These are phyloP conservation scores for Psilocybe cubensis DNA, from an alignment of 768 basidiomycete genomes.

Conservation along the genomic window DNA sequence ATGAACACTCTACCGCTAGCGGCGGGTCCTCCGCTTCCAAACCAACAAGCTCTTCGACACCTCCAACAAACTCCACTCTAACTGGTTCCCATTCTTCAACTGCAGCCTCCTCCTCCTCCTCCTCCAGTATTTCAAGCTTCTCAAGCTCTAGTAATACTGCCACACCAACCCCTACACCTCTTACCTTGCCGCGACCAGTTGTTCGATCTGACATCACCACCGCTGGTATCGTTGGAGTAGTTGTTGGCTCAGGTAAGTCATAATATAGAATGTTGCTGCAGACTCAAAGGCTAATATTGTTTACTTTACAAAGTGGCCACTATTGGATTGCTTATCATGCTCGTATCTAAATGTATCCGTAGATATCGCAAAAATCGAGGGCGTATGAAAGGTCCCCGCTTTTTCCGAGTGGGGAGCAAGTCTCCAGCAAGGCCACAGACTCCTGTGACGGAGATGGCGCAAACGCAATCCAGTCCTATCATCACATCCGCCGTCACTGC, in stretches of 20 bases:
- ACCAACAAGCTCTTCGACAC: neutral
- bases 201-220: conserved; percentile 9
- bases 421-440: conserved; percentile 3
- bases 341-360: conserved; percentile 19
- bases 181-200: neutral
- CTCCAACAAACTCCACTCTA: neutral
- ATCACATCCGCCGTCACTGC: conserved; percentile 16
- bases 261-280: neutral
- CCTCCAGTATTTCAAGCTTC: neutral
- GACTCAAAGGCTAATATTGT: neutral
- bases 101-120: neutral
- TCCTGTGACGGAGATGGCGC: conserved; percentile 20
- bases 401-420: conserved; percentile 9
- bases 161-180: neutral
- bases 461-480: conserved; percentile 23
- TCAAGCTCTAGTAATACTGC: neutral
- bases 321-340: conserved; percentile 19
- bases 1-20: neutral
- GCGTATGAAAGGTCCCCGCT: conserved; percentile 20
- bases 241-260: conserved; percentile 20
- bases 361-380: conserved; percentile 23
- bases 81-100: too few relatives aligned
- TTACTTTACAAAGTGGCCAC: conserved; percentile 23
- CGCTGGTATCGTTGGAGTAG: conserved; percentile 17
- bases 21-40: neutral